These are phyloP conservation scores for Liquidambar formosana DNA, from an alignment of 164 flowering plant species.

Conservation along the genomic window DNA sequence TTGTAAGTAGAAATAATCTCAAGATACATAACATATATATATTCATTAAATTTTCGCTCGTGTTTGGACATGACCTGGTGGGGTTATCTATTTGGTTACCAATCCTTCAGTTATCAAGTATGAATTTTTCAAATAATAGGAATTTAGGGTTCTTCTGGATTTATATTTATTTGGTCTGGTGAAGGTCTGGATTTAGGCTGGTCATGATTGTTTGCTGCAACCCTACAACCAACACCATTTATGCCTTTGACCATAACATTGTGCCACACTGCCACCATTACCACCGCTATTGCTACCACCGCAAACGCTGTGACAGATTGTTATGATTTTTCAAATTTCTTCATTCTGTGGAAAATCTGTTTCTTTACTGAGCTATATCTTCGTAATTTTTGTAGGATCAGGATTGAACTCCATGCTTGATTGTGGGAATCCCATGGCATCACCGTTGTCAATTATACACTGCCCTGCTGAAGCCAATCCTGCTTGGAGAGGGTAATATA, in stretches of 20 bases:
- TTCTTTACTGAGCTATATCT: background rate
- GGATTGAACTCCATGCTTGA: slow-evolving; percentile 20
- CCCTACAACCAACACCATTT: background rate
- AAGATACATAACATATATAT: too few species aligned
- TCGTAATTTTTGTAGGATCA: slow-evolving; percentile 17
- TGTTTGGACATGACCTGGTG: too few species aligned
- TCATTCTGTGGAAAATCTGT: background rate
- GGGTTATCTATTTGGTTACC: too few species aligned
- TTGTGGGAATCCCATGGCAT: slow-evolving; percentile 19
- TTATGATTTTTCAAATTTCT: background rate
- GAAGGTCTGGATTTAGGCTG: background rate
- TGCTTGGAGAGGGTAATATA: slow-evolving; percentile 89
- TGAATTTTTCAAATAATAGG: background rate
- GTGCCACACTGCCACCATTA: background rate
- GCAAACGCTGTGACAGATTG: background rate
- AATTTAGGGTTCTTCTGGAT: background rate
- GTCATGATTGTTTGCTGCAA: background rate
- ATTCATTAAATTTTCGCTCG: too few species aligned
- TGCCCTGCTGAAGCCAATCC: slow-evolving; percentile 74
- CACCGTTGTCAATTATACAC: slow-evolving; percentile 47
- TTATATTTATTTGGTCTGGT: background rate
- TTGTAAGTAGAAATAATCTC: too few species aligned
- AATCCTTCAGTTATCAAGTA: too few species aligned
- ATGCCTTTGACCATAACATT: background rate
- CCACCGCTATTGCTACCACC: background rate